Evolutionary conservation across 1,139 yeast species (phyloP), one percentile per base, ranked within the genome.

Genomic region (Sugiyamaella castrensis): DNA sequence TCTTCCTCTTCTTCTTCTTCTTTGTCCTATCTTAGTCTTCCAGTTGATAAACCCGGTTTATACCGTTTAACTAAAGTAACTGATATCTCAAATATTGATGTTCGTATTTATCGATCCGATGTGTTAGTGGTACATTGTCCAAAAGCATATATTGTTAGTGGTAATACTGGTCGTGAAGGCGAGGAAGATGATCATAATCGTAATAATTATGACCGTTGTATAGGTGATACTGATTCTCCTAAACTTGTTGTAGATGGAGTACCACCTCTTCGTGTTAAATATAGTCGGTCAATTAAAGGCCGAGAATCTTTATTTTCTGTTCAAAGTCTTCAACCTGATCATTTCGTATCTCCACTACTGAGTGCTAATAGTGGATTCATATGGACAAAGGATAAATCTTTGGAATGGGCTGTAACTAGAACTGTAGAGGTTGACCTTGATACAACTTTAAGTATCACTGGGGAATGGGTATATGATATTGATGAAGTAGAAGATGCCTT

Each of bases 121-220:
- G 75, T 88, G 31, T 63, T 84, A 30, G 75, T 92, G 11, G 81
- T 95, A 1, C 66, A 74, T 37, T 92, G 99, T 65, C 99, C 99
- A 1, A 71, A 71, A 15, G 94, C 87, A 0, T 64, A 70, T 34
- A 75, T 82, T 53, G 61, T 67, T 11, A 19, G 24, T 5, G 63
- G 67, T 2, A 54, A 34, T 29, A 19, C 3, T 19, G 24, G 3
- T 5, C 3, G 5, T 19, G 48, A 44, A 11, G 12, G 26, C 9
- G 53, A 49, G 6, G 42, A 40, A 32, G 16, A 41, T 11, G 46
- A 49, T 13, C 33, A 40, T 35, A 13, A 41, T 11, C 46, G 48
- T 13, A 33, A 40, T 2, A 31, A 43, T 29, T 40, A 64, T n/a
- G 79, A 82, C 57, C 75, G 78, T 55, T 89, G 96, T 69, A 69